A percentile compares a stretch with the other conserved stretches of the same genome.
Conservation (phyloP, 345 rosid genomes). For the Eucalyptus sp. region DNA sequence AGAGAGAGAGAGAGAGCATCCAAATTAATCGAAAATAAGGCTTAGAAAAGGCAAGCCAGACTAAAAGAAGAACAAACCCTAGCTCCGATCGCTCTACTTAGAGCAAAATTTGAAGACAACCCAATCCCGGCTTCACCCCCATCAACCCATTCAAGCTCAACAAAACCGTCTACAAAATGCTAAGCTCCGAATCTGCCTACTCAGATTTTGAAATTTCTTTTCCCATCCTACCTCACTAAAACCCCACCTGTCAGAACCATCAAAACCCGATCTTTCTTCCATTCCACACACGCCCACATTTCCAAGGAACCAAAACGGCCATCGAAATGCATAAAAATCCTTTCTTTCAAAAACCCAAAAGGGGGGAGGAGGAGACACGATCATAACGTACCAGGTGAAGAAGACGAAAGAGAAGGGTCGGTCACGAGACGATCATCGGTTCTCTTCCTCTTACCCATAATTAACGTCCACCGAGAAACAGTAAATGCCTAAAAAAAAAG, state of each 20-base stretch:
- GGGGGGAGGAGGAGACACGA: not conserved
- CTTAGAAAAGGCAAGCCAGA: not conserved
- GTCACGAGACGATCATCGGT: not conserved
- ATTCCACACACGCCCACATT: not conserved
- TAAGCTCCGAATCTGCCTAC: not conserved
- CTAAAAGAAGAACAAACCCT: not conserved
- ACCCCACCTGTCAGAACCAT: not conserved
- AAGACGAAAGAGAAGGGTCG: slow-evolving; percentile 1
- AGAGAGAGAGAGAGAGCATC: not conserved
- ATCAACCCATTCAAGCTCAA: not conserved
- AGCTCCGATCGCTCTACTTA: not conserved
- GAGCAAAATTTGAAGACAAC: not conserved
- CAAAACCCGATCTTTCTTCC: not conserved
- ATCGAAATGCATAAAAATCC: not conserved
- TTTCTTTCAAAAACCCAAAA: not conserved
- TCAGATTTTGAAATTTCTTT: not conserved
- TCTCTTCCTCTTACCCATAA: slow-evolving; percentile 16
- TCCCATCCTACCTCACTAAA: not conserved
- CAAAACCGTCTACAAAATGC: not conserved
- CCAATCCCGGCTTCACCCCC: not conserved
- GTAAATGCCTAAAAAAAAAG: not conserved
- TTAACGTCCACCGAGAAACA: not conserved
- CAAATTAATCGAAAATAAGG: not conserved
- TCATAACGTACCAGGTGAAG: slow-evolving; percentile 27
- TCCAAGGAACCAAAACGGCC: not conserved